phyloP scores from a whole-genome alignment of 2,329 filamentous ascomycete species.

The Claviceps sp. region DNA sequence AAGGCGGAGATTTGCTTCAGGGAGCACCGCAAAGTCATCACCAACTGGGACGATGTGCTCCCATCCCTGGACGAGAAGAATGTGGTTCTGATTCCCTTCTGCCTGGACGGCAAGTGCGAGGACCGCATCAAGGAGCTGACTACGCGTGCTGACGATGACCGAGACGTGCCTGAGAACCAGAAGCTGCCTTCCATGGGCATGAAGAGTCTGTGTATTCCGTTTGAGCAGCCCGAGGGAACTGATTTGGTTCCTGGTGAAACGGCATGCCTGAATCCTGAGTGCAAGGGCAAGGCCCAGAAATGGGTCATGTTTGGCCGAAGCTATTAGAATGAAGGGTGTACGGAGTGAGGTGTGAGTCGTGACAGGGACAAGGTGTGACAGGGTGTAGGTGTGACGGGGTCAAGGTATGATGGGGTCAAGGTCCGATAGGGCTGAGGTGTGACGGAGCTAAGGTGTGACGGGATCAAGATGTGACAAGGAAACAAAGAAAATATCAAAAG shows the following conservation, averaged over 20 bases:
- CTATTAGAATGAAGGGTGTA: constrained; percentile 28
- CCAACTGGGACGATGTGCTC: constrained; percentile 81
- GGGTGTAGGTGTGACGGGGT: too few relatives aligned
- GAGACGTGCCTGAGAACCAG: constrained; percentile 37
- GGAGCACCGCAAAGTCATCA: constrained; percentile 67
- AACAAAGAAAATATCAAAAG: neutral
- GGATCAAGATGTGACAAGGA: too few relatives aligned
- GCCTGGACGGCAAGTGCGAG: constrained; percentile 69
- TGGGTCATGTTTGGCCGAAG: constrained; percentile 89
- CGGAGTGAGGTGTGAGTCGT: too few relatives aligned
- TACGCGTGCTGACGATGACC: constrained; percentile 55
- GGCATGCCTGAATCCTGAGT: constrained; percentile 86
- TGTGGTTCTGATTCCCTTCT: constrained; percentile 83
- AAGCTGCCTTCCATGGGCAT: constrained; percentile 46
- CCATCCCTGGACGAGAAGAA: constrained; percentile 87
- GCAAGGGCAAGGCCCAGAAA: constrained; percentile 58
- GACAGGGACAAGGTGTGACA: too few relatives aligned
- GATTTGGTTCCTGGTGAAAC: constrained; percentile 60
- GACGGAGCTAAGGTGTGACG: too few relatives aligned
- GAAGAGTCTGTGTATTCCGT: constrained; percentile 61
- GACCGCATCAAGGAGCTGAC: constrained; percentile 91
- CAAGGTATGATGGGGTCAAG: too few relatives aligned
- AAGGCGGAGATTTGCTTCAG: constrained; percentile 69
- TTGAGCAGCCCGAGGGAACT: constrained; percentile 68
- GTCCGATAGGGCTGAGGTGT: too few relatives aligned